These are phyloP conservation scores for Cenococcum geophilum DNA, from an alignment of 495 filamentous ascomycete genomes.

Conservation along the genomic window DNA sequence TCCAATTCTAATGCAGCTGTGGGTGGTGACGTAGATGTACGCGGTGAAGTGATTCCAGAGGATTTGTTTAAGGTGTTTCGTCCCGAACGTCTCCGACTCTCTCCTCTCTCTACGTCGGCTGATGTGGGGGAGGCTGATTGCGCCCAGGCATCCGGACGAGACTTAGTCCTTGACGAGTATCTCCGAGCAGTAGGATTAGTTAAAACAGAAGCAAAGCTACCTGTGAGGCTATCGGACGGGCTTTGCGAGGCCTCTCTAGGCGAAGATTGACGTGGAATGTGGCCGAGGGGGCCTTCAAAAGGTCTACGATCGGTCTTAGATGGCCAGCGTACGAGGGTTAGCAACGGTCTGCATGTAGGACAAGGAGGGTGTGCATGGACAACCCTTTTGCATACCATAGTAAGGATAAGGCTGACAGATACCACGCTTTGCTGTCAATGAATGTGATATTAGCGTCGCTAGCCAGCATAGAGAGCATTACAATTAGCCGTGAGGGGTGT, in stretches of 20 bases:
- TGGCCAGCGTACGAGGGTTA: background rate
- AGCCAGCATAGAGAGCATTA: constrained; percentile 1
- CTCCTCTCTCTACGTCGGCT: constrained; percentile 23
- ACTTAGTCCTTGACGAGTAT: constrained; percentile 11
- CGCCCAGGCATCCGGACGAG: constrained; percentile 6
- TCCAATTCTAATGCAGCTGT: constrained; percentile 1
- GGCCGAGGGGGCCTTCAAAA: constrained; percentile 14
- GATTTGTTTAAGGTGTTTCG: constrained; percentile 6
- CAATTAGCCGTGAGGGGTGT: constrained; percentile 11
- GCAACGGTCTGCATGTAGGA: background rate
- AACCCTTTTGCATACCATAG: constrained; percentile 27
- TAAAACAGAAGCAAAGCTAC: constrained; percentile 5
- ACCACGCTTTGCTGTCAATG: constrained; percentile 28
- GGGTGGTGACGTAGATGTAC: constrained; percentile 11
- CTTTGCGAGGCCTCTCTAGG: constrained; percentile 5
- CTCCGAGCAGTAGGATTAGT: constrained; percentile 11
- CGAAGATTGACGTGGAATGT: constrained; percentile 5
- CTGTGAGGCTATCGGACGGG: background rate
- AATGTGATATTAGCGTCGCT: constrained; percentile 27
- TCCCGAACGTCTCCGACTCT: constrained; percentile 18
- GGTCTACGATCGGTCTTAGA: constrained; percentile 27
- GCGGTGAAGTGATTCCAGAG: constrained; percentile 4
- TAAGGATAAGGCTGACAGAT: constrained; percentile 14
- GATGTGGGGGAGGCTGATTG: constrained; percentile 12
- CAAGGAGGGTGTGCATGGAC: background rate